These are phyloP conservation scores for Hibiscus mutabilis DNA, from an alignment of 345 rosid species.

Conservation along the genomic window DNA sequence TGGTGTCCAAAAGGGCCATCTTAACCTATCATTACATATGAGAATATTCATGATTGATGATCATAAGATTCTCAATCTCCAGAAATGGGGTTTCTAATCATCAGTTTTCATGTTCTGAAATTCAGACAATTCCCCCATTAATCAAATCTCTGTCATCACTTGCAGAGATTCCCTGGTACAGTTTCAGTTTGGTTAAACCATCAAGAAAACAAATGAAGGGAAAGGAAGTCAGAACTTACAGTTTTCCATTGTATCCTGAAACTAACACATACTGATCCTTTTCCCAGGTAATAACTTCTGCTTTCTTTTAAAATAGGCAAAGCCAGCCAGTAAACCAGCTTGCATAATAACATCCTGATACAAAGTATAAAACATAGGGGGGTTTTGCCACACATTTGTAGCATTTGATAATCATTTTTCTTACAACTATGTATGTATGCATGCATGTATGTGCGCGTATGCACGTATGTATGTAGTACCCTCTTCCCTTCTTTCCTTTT, in stretches of 20 bases:
- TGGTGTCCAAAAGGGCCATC: background rate
- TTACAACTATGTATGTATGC: background rate
- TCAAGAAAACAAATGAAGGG: background rate
- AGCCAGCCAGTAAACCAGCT: background rate
- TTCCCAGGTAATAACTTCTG: background rate
- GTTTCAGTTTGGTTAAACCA: background rate
- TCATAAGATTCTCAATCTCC: background rate
- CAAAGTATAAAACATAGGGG: background rate
- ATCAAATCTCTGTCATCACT: background rate
- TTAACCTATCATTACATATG: background rate
- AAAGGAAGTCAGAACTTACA: background rate
- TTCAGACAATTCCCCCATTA: background rate
- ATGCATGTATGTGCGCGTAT: background rate
- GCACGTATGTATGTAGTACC: background rate
- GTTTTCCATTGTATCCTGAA: background rate
- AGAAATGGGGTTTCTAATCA: background rate
- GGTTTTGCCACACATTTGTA: background rate
- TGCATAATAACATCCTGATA: background rate
- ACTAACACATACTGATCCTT: background rate
- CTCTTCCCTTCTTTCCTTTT: background rate
- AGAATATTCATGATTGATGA: background rate
- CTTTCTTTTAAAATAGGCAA: too few species aligned
- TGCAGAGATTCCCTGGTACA: background rate
- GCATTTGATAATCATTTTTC: background rate
- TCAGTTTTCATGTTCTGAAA: background rate